Base-by-base conservation (phyloP, 2,329 filamentous ascomycete genomes). In the Fonsecaea nubica region DNA sequence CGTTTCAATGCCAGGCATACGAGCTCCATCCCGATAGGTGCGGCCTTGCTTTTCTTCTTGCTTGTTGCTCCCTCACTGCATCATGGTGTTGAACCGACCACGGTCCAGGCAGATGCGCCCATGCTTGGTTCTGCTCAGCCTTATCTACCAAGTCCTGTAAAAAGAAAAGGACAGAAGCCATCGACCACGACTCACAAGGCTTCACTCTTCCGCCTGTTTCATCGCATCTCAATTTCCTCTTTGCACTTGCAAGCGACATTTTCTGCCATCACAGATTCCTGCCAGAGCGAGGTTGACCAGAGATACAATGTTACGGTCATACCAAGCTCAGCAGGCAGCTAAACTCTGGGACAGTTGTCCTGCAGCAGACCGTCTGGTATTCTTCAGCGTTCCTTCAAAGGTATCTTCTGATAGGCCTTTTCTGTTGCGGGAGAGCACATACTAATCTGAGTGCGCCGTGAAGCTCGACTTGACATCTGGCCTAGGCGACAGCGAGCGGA, bases 331-430 rank as follows among this genome's bases (percentile, higher is more conserved):
- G n/a, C 58, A 9, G 30, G 5, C 13, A 1, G 18, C 18, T 12
- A 53, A 4, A 4, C 42, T 52, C 58, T 61, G 58, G 58, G 45
- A 40, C 33, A n/a, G 36, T 38, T 33, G 21, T 30, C 45, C 58
- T 7, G 25, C 25, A 25, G 32, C 50, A 13, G 30, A 52, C 45
- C n/a, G 55, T 30, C 10, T 67, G 45, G 45, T 62, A 18, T 18
- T 69, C 9, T 45, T 69, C 18, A 38, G 48, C 8, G 54, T 69
- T 32, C 67, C 67, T 30, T 36, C 61, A 33, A 35, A 62, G 64
- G 67, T 69, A 58, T 21, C 60, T 59, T n/a, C 21, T 7, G 15
- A n/a, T 32, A 50, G 57, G 10, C 13, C 15, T 45, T 21, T 4
- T 45, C 18, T n/a, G 12, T 55, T 36, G 15, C 12, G 30, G n/a